phyloP scores from a whole-genome alignment of 305 asterid species.

The Rubia peregrina region DNA sequence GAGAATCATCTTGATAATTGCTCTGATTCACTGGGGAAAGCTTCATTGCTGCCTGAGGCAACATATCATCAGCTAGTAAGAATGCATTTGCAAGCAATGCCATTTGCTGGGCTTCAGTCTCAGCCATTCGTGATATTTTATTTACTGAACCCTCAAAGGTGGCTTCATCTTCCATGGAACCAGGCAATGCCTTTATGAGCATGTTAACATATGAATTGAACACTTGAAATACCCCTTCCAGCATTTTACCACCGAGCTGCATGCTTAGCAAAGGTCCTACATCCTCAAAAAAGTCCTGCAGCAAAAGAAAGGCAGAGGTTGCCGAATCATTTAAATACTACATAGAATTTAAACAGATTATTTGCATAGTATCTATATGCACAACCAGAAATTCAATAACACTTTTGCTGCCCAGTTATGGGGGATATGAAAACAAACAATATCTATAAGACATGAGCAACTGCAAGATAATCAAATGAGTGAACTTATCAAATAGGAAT shows the following conservation, averaged over 20 bases:
- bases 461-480: too few species aligned
- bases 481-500: too few species aligned
- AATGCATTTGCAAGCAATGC: slow-evolving; percentile 99
- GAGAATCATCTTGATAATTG: slow-evolving; percentile 61
- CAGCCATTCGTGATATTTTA: slow-evolving; percentile 92
- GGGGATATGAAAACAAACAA: not conserved
- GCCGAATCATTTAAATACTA: not conserved
- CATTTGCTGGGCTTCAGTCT: slow-evolving; percentile 90
- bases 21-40: slow-evolving; percentile 59
- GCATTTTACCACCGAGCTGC: slow-evolving; percentile 84
- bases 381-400: not conserved
- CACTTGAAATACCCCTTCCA: slow-evolving; percentile 94
- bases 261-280: slow-evolving; percentile 89
- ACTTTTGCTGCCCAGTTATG: not conserved
- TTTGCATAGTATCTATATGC: not conserved
- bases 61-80: slow-evolving; percentile 80
- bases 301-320: slow-evolving; percentile 8
- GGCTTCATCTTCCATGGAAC: slow-evolving; percentile 87
- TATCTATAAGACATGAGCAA: not conserved
- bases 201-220: slow-evolving; percentile 73
- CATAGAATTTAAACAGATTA: not conserved
- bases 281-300: slow-evolving; percentile 94
- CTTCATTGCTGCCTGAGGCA: slow-evolving; percentile 98
- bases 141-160: slow-evolving; percentile 64
- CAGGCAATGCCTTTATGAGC: slow-evolving; percentile 93